Conservation (phyloP, 805 yeast genomes). For the Saturnispora bothae region DNA sequence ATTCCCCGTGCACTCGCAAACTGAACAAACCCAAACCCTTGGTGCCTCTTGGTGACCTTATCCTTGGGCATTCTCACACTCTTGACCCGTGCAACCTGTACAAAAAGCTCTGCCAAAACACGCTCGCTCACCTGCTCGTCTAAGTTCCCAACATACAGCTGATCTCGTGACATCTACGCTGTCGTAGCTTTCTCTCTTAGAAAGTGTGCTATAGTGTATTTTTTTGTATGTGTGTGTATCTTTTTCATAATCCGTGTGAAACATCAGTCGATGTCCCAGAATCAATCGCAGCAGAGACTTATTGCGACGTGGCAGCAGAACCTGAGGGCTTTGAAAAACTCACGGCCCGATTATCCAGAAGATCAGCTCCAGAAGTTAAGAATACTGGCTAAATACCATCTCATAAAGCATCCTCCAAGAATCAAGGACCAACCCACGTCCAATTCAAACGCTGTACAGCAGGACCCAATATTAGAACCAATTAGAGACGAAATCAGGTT, state of each 20-base stretch:
- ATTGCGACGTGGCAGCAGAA: background rate
- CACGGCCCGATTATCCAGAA: background rate
- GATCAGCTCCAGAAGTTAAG: slow-evolving; percentile 1
- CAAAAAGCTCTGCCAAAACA: slow-evolving; percentile 67
- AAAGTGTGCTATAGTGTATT: no score
- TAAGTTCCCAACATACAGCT: slow-evolving; percentile 71
- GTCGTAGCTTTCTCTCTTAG: no score
- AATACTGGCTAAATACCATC: slow-evolving; percentile 2
- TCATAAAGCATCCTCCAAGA: slow-evolving; percentile 1
- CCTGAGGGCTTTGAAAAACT: background rate
- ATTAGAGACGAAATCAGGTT: background rate
- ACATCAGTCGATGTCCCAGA: no score
- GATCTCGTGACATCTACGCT: background rate
- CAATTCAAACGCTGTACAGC: no score
- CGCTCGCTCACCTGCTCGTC: slow-evolving; percentile 66
- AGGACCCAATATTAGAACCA: background rate
- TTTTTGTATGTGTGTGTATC: no score
- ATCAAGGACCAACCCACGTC: no score
- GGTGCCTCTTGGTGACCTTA: slow-evolving; percentile 55
- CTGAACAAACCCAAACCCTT: slow-evolving; percentile 85
- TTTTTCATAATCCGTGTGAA: no score
- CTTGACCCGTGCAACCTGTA: slow-evolving; percentile 75
- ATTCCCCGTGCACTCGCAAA: slow-evolving; percentile 51
- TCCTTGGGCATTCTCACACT: slow-evolving; percentile 72
- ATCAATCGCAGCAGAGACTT: no score